Conservation (phyloP, 164 flowering plant species). For the Piper betle region DNA sequence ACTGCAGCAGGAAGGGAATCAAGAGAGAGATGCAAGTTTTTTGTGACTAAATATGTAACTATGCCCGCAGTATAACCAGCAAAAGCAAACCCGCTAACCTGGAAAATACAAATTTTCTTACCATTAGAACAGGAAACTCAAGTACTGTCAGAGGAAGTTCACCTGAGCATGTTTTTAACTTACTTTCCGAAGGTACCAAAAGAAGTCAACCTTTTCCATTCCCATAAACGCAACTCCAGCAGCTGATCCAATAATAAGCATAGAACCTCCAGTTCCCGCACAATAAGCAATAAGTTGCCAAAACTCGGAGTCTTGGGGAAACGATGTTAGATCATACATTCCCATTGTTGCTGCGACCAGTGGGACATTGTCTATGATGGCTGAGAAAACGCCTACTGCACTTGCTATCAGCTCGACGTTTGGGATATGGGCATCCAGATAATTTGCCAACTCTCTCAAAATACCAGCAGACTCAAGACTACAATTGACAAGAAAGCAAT, state of each 20-base stretch:
- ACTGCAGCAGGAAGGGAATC: constrained; percentile 34
- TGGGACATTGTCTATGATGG: constrained; percentile 93
- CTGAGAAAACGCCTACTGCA: constrained; percentile 85
- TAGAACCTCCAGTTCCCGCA: constrained; percentile 98
- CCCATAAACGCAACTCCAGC: constrained; percentile 99
- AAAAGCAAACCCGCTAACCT: constrained; percentile 95
- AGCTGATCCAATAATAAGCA: constrained; percentile 94
- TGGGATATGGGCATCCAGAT: constrained; percentile 79
- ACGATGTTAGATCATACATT: constrained; percentile 82
- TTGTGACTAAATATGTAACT: constrained; percentile 63
- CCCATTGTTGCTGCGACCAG: constrained; percentile 97
- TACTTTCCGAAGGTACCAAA: constrained; percentile 97
- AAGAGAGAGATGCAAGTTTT: constrained; percentile 47
- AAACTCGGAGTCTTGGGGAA: constrained; percentile 81
- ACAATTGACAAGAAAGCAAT: constrained; percentile 1
- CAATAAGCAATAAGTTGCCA: constrained; percentile 93
- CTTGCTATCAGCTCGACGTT: constrained; percentile 75
- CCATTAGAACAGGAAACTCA: not conserved
- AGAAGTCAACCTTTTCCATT: constrained; percentile 94
- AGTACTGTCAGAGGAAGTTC: not conserved
- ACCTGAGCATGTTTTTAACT: not conserved
- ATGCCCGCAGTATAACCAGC: constrained; percentile 95
- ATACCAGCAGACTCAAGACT: constrained; percentile 96
- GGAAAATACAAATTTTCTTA: constrained; percentile 9
- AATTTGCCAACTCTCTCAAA: constrained; percentile 83